Evolutionary conservation across 257 asterid genomes (phyloP).

Genomic region (Knoxia roxburghii): DNA sequence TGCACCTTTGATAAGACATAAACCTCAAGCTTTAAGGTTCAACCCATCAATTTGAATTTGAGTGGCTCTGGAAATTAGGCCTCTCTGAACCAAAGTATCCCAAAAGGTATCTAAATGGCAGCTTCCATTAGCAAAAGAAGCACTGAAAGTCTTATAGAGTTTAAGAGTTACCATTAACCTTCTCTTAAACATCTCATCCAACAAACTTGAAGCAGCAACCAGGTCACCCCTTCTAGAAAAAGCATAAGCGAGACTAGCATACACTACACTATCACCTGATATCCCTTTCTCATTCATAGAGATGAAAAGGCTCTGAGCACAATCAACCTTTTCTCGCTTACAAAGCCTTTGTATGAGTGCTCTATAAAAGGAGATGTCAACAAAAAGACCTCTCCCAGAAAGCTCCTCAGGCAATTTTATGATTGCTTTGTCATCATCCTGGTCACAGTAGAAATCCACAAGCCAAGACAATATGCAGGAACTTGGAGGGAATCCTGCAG

Average conservation of each 20-base stretch:
- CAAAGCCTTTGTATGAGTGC: constrained; percentile 65
- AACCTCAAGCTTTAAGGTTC: background rate
- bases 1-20: background rate
- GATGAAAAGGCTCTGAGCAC: constrained; percentile 50
- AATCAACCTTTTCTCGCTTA: constrained; percentile 54
- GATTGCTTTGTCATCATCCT: constrained; percentile 45
- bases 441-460: constrained; percentile 53
- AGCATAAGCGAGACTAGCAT: constrained; percentile 60
- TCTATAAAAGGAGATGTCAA: constrained; percentile 62
- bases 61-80: constrained; percentile 57
- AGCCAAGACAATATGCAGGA: constrained; percentile 59
- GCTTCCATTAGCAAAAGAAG: constrained; percentile 40
- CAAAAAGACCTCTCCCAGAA: constrained; percentile 45
- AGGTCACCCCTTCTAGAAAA: constrained; percentile 47
- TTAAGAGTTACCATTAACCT: constrained; percentile 61
- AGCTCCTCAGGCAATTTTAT: constrained; percentile 56
- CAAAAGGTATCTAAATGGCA: constrained; percentile 47
- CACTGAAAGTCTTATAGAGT: constrained; percentile 47
- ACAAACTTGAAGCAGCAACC: constrained; percentile 36
- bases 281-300: constrained; percentile 61
- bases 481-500: constrained; percentile 58
- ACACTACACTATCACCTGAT: constrained; percentile 57
- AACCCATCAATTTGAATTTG: constrained; percentile 30
- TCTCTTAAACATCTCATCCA: constrained; percentile 73
- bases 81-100: constrained; percentile 46